phyloP scores from a whole-genome alignment of 148 eudicot species.

The Persicaria maculosa region DNA sequence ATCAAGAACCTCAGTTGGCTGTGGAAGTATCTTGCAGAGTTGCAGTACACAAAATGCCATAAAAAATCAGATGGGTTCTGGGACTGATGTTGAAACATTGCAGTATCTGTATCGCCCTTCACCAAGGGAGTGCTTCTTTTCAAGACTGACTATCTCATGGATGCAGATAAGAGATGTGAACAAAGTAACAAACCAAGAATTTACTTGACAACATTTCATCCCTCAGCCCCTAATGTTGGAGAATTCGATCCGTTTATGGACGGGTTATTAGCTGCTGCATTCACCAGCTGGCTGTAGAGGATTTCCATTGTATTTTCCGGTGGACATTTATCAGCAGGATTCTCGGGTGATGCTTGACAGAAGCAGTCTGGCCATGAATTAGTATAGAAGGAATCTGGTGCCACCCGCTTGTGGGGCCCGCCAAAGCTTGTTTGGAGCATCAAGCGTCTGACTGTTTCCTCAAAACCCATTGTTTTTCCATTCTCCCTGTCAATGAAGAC shows the following conservation, averaged over 20 bases:
- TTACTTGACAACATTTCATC: background rate
- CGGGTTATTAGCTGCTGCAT: conserved; percentile 21
- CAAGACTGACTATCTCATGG: conserved; percentile 3
- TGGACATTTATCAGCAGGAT: conserved; percentile 79
- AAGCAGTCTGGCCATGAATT: conserved; percentile 99
- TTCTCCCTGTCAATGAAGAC: conserved; percentile 70
- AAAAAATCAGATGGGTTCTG: background rate
- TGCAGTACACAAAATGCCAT: background rate
- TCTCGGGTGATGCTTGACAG: conserved; percentile 55
- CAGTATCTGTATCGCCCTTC: background rate
- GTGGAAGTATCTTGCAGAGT: background rate
- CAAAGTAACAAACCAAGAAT: background rate
- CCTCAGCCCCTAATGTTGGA: background rate
- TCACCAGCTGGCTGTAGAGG: conserved; percentile 43
- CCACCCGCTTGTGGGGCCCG: conserved; percentile 73
- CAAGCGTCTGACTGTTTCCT: conserved; percentile 58
- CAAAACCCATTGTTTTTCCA: conserved; percentile 56
- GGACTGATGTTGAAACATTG: background rate
- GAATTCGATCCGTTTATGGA: background rate
- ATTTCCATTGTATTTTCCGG: conserved; percentile 54
- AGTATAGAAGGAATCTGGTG: conserved; percentile 89
- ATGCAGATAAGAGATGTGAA: background rate
- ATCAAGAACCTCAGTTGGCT: background rate
- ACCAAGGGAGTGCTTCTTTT: background rate
- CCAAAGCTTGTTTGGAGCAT: conserved; percentile 78